These are phyloP conservation scores for Leccinum truebloodii DNA, from an alignment of 768 basidiomycete species.

Conservation along the genomic window DNA sequence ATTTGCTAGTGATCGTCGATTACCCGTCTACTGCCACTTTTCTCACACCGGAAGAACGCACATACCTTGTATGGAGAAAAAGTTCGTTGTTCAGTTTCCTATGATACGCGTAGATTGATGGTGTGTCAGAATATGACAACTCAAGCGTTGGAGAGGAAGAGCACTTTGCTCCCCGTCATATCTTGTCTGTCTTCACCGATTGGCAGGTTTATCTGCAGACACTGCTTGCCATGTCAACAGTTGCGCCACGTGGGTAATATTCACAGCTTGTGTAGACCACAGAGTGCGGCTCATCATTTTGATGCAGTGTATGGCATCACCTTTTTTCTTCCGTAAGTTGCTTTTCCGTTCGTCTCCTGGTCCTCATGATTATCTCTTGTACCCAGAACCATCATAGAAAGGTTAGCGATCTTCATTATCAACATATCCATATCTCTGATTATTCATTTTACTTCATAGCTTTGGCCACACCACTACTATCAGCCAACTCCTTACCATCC, in stretches of 20 bases:
- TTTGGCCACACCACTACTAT: conserved; percentile 60
- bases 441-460: conserved; percentile 31
- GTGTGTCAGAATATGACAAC: conserved; percentile 42
- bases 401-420: conserved; percentile 28
- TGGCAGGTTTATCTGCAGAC: conserved; percentile 54
- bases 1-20: conserved; percentile 54
- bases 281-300: conserved; percentile 3
- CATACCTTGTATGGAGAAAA: conserved; percentile 21
- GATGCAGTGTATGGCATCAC: conserved; percentile 66
- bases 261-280: neutral
- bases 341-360: neutral
- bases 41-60: conserved; percentile 17
- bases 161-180: conserved; percentile 52
- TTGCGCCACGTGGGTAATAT: conserved; percentile 53
- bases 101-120: conserved; percentile 50
- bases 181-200: conserved; percentile 54
- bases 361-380: neutral
- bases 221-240: conserved; percentile 44
- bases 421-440: neutral
- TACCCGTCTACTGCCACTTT: conserved; percentile 30
- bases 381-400: conserved; percentile 58
- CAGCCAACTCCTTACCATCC: conserved; percentile 67
- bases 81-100: conserved; percentile 10
- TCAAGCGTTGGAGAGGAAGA: conserved; percentile 44
- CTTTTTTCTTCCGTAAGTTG: conserved; percentile 64